A percentile compares a stretch with the other conserved stretches of the same genome.
These are phyloP conservation scores for Elaeis oleifera DNA, from an alignment of 202 grass and related monocot species.

Conservation along the genomic window DNA sequence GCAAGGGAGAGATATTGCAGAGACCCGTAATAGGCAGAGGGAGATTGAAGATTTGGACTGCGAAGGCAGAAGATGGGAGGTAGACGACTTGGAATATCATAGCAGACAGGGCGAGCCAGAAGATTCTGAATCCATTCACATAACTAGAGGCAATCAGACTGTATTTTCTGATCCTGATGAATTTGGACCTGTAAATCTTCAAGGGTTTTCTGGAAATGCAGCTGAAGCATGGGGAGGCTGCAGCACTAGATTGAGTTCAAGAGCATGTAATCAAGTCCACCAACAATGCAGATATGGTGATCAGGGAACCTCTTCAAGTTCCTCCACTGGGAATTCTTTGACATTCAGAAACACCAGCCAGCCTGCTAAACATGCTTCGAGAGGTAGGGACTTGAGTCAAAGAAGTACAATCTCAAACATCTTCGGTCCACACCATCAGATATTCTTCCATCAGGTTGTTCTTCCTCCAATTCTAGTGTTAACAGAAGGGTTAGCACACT, in stretches of 20 bases:
- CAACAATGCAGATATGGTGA: not conserved
- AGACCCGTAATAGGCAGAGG: not conserved
- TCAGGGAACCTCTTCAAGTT: not conserved
- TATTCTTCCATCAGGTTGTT: conserved; percentile 1
- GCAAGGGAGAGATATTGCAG: not conserved
- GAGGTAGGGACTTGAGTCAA: conserved; percentile 1
- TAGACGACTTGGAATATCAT: too few relatives aligned
- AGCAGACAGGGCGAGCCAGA: too few relatives aligned
- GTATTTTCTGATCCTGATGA: too few relatives aligned
- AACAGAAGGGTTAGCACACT: conserved; percentile 38
- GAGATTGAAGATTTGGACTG: not conserved
- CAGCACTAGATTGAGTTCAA: conserved; percentile 18
- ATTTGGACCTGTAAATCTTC: not conserved
- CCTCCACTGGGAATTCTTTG: too few relatives aligned
- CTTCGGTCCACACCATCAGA: not conserved
- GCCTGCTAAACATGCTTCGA: too few relatives aligned
- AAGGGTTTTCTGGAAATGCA: conserved; percentile 18
- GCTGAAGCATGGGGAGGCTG: conserved; percentile 16
- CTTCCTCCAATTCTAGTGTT: conserved; percentile 8
- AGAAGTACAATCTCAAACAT: not conserved
- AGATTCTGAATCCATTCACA: too few relatives aligned
- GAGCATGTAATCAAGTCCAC: not conserved
- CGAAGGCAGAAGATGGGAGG: too few relatives aligned
- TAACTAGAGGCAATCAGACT: too few relatives aligned
- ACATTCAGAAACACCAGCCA: too few relatives aligned